A percentile compares a stretch with the other conserved stretches of the same genome.
These are phyloP conservation scores for Benincasa hispida DNA, from an alignment of 306 rosid species.

Conservation along the genomic window DNA sequence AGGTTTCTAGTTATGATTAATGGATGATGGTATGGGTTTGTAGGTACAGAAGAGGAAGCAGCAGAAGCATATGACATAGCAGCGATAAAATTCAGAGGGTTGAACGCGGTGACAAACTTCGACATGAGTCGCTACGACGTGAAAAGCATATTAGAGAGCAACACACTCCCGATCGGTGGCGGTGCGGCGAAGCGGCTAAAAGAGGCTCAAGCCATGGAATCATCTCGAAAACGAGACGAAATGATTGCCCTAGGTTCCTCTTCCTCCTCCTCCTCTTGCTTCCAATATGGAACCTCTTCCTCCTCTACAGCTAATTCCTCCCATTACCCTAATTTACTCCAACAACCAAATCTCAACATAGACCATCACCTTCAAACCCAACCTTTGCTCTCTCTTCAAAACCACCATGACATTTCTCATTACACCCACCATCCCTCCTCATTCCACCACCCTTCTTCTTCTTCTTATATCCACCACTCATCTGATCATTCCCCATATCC, in stretches of 20 bases:
- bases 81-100: conserved; percentile 85
- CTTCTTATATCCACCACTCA: conserved; percentile 61
- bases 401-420: conserved; percentile 49
- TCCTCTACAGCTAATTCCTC: neutral
- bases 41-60: conserved; percentile 96
- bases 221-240: conserved; percentile 71
- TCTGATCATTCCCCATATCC: neutral
- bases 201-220: conserved; percentile 88
- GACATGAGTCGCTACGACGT: conserved; percentile 96
- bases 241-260: conserved; percentile 51
- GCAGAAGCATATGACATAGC: conserved; percentile 99
- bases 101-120: conserved; percentile 86
- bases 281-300: conserved; percentile 40
- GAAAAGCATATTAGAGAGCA: conserved; percentile 82
- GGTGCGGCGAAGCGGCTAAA: conserved; percentile 87
- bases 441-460: conserved; percentile 35
- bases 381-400: conserved; percentile 60
- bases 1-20: neutral
- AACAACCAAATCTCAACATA: conserved; percentile 14
- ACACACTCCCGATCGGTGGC: conserved; percentile 84
- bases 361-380: conserved; percentile 25
- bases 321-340: conserved; percentile 41
- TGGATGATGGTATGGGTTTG: neutral
- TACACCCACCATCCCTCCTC: conserved; percentile 36
- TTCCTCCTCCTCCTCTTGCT: neutral